A percentile compares a stretch with the other conserved stretches of the same genome.
Conservation (phyloP, 495 filamentous ascomycete species). For the Penicillium ucsense region DNA sequence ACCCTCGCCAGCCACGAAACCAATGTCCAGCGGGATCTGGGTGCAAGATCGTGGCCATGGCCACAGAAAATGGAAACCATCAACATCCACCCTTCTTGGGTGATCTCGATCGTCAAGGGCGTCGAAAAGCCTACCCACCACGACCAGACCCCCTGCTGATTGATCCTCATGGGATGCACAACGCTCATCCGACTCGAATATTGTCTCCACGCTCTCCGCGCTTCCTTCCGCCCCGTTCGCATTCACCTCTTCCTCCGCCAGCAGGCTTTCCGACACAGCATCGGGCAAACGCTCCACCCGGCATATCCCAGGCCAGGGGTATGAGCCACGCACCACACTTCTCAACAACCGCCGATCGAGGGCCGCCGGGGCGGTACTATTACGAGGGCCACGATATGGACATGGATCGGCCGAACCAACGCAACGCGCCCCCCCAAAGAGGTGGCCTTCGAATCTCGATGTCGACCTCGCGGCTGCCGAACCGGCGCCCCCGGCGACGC, state of each 20-base stretch:
- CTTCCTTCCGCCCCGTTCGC: slow-evolving; percentile 16
- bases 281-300: slow-evolving; percentile 1
- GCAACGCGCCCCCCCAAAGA: slow-evolving; percentile 19
- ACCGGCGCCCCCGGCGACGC: slow-evolving; percentile 18
- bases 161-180: slow-evolving; percentile 21
- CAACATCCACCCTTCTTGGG: slow-evolving; percentile 27
- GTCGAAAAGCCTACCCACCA: slow-evolving; percentile 25
- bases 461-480: slow-evolving; percentile 26
- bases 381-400: slow-evolving; percentile 12
- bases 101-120: slow-evolving; percentile 25
- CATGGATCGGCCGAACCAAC: slow-evolving; percentile 16
- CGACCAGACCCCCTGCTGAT: slow-evolving; percentile 27
- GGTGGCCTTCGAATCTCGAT: slow-evolving; percentile 33
- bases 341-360: slow-evolving; percentile 12
- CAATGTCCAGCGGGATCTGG: slow-evolving; percentile 40
- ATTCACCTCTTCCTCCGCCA: slow-evolving; percentile 20
- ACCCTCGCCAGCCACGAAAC: slow-evolving; percentile 13
- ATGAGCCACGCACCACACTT: slow-evolving; percentile 13
- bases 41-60: slow-evolving; percentile 39
- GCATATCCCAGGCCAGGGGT: neutral
- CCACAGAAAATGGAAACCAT: slow-evolving; percentile 37
- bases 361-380: slow-evolving; percentile 8
- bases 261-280: slow-evolving; percentile 13
- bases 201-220: slow-evolving; percentile 17
- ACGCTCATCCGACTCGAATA: slow-evolving; percentile 12